Conservation (phyloP, 176 grass and related monocot genomes). For the Aegilops sharonensis region DNA sequence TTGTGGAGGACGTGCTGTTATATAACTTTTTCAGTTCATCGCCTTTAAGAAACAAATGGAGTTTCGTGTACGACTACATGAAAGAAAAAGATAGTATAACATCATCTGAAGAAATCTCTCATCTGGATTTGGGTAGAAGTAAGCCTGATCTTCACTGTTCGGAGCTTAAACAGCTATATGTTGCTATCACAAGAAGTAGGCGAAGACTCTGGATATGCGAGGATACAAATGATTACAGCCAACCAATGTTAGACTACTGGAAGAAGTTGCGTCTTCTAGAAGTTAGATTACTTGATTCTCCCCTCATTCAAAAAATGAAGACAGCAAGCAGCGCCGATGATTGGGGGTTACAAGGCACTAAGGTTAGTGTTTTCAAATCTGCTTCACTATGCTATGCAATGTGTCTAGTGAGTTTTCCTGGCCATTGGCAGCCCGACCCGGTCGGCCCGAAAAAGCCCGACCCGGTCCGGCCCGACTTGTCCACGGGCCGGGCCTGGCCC, state of each 20-base stretch:
- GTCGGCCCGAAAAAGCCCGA: too few relatives aligned
- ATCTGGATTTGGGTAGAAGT: constrained; percentile 45
- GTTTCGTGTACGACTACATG: constrained; percentile 71
- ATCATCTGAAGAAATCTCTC: constrained; percentile 32
- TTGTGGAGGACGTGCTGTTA: constrained; percentile 68
- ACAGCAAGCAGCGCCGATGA: constrained; percentile 56
- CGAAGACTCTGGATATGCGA: constrained; percentile 85
- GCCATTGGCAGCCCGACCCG: too few relatives aligned
- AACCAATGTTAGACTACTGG: constrained; percentile 60
- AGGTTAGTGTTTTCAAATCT: constrained; percentile 42
- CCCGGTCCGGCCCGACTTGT: too few relatives aligned
- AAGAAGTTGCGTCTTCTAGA: constrained; percentile 29
- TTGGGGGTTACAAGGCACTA: constrained; percentile 56
- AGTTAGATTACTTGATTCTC: constrained; percentile 51
- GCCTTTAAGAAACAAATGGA: constrained; percentile 67
- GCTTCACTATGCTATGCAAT: neutral
- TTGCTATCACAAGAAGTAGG: constrained; percentile 64
- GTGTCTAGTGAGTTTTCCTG: neutral
- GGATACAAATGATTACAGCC: constrained; percentile 50
- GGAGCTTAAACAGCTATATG: constrained; percentile 86
- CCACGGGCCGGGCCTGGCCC: too few relatives aligned
- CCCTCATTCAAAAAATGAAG: constrained; percentile 52
- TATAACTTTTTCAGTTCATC: constrained; percentile 81
- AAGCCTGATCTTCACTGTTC: constrained; percentile 66
- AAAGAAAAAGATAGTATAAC: constrained; percentile 28